Base-by-base conservation (phyloP, 2,329 filamentous ascomycete species). In the Hymenoscyphus scutula region DNA sequence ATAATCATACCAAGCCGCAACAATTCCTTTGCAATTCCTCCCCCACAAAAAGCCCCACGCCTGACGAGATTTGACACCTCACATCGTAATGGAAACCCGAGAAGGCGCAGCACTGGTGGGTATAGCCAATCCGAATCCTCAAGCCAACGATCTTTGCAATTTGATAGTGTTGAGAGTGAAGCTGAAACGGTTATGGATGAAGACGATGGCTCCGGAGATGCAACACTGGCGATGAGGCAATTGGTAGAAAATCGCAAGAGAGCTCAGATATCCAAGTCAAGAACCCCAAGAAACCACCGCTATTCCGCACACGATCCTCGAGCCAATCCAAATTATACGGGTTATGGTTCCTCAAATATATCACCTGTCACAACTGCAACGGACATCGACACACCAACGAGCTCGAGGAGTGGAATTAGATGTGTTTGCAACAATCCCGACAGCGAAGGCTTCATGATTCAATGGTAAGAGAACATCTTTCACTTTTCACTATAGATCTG, bases 1-100 rank as follows among this genome's bases (percentile, higher is more conserved):
- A 88, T 88, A 64, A 80, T 88, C 57, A 84, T 89, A 45, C 85
- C 85, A 32, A 87, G 84, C 71, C 79, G 84, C 53, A 84, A 80
- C 64, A 78, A 78, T 3, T 87, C 85, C 0, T 88, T 87, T 63
- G 64, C 63, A 8, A 45, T 73, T 38, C 71, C 72, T 13, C 64
- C 64, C 51, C 68, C 66, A 53, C 48, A 53, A 8, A 71, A 70
- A n/a, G 65, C 60, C 19, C 67, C 68, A n/a, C 72, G 68, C 37
- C 59, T 70, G 8, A 62, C 60, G 27, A 60, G 65, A 38, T 72
- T 73, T 30, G 68, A 74, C 3, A 66, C 65, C 8, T 68, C 66
- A 3, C 63, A 38, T 59, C 64, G 62, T 8, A 30, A 56, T 17
- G 51, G 23, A 57, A 65, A 69, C 54, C 19, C 56, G 8, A 61